phyloP scores from a whole-genome alignment of 1,284 basidiomycete genomes.

The Mycosarcoma maydis region DNA sequence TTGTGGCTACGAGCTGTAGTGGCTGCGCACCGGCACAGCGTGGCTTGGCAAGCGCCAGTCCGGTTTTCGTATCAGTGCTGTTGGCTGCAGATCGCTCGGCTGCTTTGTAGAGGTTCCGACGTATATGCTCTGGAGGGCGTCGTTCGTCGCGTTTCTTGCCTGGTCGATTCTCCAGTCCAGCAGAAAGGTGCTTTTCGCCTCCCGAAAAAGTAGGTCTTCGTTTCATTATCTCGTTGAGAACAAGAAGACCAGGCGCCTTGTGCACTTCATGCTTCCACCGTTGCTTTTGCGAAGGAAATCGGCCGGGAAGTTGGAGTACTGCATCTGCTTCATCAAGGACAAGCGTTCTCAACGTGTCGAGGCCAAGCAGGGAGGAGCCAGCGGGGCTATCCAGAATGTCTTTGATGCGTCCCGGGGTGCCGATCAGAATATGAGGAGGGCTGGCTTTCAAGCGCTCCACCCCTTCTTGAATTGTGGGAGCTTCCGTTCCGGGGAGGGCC shows the following conservation, averaged over 20 bases:
- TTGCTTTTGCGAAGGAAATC: conserved; percentile 60
- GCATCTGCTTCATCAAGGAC: conserved; percentile 65
- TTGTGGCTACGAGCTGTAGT: conserved; percentile 59
- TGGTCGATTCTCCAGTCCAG: conserved; percentile 57
- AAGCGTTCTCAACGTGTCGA: conserved; percentile 55
- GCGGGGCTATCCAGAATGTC: conserved; percentile 53
- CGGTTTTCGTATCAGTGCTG: conserved; percentile 11
- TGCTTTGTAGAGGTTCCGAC: conserved; percentile 52
- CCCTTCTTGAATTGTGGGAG: conserved; percentile 38
- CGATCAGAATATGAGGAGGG: conserved; percentile 62
- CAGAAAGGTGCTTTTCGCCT: conserved; percentile 47
- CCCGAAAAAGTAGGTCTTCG: conserved; percentile 56
- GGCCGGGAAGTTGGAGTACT: conserved; percentile 59
- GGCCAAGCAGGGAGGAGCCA: conserved; percentile 50
- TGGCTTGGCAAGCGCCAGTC: conserved; percentile 33
- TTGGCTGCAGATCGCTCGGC: conserved; percentile 27
- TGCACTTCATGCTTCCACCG: conserved; percentile 61
- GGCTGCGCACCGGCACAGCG: conserved; percentile 40
- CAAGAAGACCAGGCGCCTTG: conserved; percentile 54
- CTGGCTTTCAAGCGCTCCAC: conserved; percentile 36
- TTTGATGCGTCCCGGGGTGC: conserved; percentile 57
- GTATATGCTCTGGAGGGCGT: conserved; percentile 51
- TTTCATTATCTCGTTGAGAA: conserved; percentile 59
- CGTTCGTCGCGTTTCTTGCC: conserved; percentile 43
- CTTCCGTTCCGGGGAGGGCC: conserved; percentile 16